Percentiles rank a stretch among this genome's conserved stretches.
Evolutionary conservation across 31 red algal genomes (phyloP).

Genomic region (Odonthalia washingtoniensis): DNA sequence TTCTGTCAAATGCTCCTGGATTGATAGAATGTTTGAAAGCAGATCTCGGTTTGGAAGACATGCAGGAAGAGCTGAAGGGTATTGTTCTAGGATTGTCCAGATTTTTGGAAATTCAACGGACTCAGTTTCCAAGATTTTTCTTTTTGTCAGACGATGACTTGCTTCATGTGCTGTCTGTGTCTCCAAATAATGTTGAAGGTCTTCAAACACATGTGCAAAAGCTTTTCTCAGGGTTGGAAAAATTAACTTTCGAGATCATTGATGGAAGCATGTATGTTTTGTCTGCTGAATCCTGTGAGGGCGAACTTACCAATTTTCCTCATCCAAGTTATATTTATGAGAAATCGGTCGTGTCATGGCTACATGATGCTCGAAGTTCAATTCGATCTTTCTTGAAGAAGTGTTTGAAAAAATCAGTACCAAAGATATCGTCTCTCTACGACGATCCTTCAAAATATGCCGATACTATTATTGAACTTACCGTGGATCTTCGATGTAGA

Average conservation of each 20-base stretch:
- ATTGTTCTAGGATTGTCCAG: conserved; percentile 66
- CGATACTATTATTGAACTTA: neutral
- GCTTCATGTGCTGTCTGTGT: conserved; percentile 70
- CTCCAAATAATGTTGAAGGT: conserved; percentile 48
- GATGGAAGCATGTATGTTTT: conserved; percentile 27
- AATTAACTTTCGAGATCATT: conserved; percentile 16
- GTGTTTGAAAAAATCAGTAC: neutral
- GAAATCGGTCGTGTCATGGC: conserved; percentile 19
- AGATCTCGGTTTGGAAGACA: conserved; percentile 52
- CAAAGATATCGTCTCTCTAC: neutral
- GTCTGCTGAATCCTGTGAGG: conserved; percentile 56
- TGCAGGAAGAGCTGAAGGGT: conserved; percentile 57
- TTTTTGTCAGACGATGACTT: conserved; percentile 82
- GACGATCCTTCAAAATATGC: neutral
- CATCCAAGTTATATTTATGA: conserved; percentile 28
- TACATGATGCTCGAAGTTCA: conserved; percentile 4
- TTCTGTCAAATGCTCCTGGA: conserved; percentile 60
- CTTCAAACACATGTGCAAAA: conserved; percentile 49
- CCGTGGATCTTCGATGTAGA: conserved; percentile 43
- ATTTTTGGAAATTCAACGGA: conserved; percentile 79
- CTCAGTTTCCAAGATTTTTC: conserved; percentile 80
- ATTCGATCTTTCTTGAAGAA: conserved; percentile 1
- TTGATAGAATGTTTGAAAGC: conserved; percentile 75
- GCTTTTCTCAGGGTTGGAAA: conserved; percentile 57
- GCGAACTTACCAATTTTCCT: conserved; percentile 48